Percentiles rank a stretch among this genome's conserved stretches.
Conservation (phyloP, 306 rosid genomes). For the Quercus ilex region DNA sequence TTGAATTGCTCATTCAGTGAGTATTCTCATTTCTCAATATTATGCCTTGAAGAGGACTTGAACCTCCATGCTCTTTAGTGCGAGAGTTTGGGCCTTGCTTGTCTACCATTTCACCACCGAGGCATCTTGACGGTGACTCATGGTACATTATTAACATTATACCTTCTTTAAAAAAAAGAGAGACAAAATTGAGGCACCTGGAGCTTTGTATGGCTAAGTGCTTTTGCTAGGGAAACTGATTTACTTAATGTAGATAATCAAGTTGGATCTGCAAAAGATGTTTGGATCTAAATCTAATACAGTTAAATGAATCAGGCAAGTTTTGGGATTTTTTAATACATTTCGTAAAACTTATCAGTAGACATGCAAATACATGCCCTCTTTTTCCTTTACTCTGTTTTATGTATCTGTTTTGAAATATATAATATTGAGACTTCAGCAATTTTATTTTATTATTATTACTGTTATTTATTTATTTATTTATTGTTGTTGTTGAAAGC, state of each 20-base stretch:
- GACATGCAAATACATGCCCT: neutral
- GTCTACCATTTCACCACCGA: too few relatives aligned
- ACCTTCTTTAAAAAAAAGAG: too few relatives aligned
- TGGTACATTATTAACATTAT: too few relatives aligned
- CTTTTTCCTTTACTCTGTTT: neutral
- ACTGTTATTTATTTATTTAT: too few relatives aligned
- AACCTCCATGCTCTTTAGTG: too few relatives aligned
- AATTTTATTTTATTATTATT: too few relatives aligned
- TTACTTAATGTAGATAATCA: constrained; percentile 4
- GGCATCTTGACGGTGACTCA: too few relatives aligned
- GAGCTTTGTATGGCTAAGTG: neutral
- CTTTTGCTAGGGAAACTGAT: neutral
- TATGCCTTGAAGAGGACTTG: too few relatives aligned
- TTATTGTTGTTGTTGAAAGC: neutral
- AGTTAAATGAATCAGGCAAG: neutral
- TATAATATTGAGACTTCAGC: neutral
- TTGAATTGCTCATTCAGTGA: too few relatives aligned
- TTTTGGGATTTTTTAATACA: neutral
- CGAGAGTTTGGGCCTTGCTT: too few relatives aligned
- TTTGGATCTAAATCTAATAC: neutral
- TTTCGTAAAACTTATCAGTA: neutral
- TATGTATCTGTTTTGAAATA: neutral
- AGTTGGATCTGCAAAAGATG: constrained; percentile 1
- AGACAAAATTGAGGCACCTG: too few relatives aligned
- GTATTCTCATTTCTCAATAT: too few relatives aligned